phyloP scores from a whole-genome alignment of 768 basidiomycete species.

The Punctularia strigosozonata region DNA sequence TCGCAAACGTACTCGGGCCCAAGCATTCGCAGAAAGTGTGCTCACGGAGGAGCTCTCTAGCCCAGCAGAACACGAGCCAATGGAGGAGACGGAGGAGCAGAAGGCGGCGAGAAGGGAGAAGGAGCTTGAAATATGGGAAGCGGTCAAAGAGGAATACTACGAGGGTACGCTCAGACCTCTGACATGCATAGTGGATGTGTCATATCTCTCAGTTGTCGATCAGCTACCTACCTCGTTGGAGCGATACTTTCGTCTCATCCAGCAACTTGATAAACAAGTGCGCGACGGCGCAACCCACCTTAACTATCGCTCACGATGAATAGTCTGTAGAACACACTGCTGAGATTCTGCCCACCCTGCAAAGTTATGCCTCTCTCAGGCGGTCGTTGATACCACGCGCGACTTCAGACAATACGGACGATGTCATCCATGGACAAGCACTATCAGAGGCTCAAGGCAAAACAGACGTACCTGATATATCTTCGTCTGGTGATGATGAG shows the following conservation, averaged over 20 bases:
- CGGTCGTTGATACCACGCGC: constrained; percentile 16
- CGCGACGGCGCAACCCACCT: not conserved
- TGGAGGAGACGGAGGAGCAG: constrained; percentile 10
- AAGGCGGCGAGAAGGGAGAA: constrained; percentile 23
- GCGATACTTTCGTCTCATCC: constrained; percentile 56
- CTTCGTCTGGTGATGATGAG: too few relatives aligned
- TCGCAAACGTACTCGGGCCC: constrained; percentile 24
- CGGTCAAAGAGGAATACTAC: constrained; percentile 68
- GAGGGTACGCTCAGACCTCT: constrained; percentile 39
- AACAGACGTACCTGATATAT: not conserved
- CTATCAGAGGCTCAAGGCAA: not conserved
- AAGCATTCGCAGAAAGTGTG: constrained; percentile 28
- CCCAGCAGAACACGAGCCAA: constrained; percentile 6
- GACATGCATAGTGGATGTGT: constrained; percentile 1
- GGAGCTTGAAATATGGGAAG: constrained; percentile 60
- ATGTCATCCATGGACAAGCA: not conserved
- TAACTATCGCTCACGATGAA: constrained; percentile 1
- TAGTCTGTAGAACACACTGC: constrained; percentile 23
- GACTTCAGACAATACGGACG: constrained; percentile 1
- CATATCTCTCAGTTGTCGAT: constrained; percentile 43
- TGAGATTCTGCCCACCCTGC: constrained; percentile 31
- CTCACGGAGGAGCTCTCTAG: constrained; percentile 22
- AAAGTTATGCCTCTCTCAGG: constrained; percentile 33
- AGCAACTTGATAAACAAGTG: constrained; percentile 61
- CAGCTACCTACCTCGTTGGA: constrained; percentile 69